phyloP scores from a whole-genome alignment of 2,329 filamentous ascomycete genomes.

The Ophiostoma fasciatum region DNA sequence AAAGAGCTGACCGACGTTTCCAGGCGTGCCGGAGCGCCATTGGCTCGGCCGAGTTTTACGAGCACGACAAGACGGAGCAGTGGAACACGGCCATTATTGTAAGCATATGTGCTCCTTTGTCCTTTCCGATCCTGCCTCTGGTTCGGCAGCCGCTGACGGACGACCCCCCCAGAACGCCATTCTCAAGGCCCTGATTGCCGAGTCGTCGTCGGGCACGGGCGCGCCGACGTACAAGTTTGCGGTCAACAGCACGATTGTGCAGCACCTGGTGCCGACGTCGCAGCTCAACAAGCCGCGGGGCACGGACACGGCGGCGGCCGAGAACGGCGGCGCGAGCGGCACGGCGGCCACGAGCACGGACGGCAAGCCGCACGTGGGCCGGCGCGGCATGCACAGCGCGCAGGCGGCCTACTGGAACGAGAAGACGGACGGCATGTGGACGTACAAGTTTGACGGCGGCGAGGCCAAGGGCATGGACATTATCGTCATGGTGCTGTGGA shows the following conservation, averaged over 20 bases:
- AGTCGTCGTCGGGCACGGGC: slow-evolving; percentile 43
- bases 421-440: slow-evolving; percentile 83
- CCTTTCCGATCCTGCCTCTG: not conserved
- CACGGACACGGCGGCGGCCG: slow-evolving; percentile 27
- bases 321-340: slow-evolving; percentile 40
- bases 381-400: slow-evolving; percentile 80
- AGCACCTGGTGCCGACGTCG: slow-evolving; percentile 64
- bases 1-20: not conserved
- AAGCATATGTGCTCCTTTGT: no score
- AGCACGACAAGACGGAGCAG: slow-evolving; percentile 66
- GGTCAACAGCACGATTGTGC: slow-evolving; percentile 96
- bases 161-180: slow-evolving; percentile 48
- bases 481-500: slow-evolving; percentile 64
- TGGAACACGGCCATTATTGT: slow-evolving; percentile 96
- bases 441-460: slow-evolving; percentile 65
- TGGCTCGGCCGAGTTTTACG: slow-evolving; percentile 61
- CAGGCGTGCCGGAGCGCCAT: slow-evolving; percentile 76
- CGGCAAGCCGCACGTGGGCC: slow-evolving; percentile 59
- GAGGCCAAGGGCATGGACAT: slow-evolving; percentile 54
- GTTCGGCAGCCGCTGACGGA: not conserved
- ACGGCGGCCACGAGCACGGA: slow-evolving; percentile 39
- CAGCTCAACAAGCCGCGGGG: slow-evolving; percentile 46
- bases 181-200: slow-evolving; percentile 62
- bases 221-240: slow-evolving; percentile 71
- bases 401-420: slow-evolving; percentile 83